Evolutionary conservation across 441 rosid species (phyloP), one percentile per base, ranked within the genome.

Genomic region (Bruguiera hainesii): DNA sequence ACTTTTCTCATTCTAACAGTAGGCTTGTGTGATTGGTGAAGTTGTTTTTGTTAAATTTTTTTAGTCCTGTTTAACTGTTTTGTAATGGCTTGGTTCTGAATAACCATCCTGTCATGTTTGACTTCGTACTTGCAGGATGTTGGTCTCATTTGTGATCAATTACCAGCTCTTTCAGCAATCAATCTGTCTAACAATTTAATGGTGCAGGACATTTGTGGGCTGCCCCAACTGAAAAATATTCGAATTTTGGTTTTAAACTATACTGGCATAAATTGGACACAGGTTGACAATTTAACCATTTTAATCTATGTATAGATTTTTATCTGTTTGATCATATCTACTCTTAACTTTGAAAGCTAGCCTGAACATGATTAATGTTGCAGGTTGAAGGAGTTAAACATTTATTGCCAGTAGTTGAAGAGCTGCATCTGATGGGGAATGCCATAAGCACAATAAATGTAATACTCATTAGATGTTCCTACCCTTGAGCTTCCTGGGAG

Each of bases 351-450:
- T 30, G 21, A 25, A 33, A 29, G 62, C 39, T 29, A 61, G 25
- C 26, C 15, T 11, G 16, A 5, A 15, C 60, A 23, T n/a, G 61
- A 33, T 71, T 69, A 26, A 50, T 42, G 16, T 72, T 73, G 65
- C 84, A 91, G 97, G 87, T 91, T 82, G 96, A 88, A 74, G 68
- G 66, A 30, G 87, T 94, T 62, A 77, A 82, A 75, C 83, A 56
- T 42, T 87, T 84, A 9, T 84, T 94, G 64, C 97, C 94, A 75
- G 79, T 60, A 60, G 70, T 91, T 66, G 93, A 91, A 79, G 97
- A 91, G 85, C 79, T 94, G 73, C 96, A 94, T 82, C 75, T 94
- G 78, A 88, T 88, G 92, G 97, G 92, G 63, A 94, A 91, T 76
- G 83, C 72, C 75, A 85, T 94, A 62, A 73, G 80, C 74, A 51